Evolutionary conservation across 768 basidiomycete species (phyloP).

Genomic region (Lactarius quietus): DNA sequence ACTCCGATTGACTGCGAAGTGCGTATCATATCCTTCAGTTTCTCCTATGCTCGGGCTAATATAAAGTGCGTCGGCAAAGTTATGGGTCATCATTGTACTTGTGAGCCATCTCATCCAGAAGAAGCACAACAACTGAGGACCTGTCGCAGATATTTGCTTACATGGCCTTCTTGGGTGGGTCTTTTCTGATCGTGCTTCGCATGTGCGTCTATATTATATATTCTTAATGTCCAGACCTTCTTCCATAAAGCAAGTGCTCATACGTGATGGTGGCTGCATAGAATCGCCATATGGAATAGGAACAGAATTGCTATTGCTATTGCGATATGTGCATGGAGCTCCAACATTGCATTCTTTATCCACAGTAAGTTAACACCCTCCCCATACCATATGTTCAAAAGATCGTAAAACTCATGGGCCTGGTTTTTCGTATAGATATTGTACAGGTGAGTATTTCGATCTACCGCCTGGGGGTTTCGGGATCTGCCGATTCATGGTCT

Average conservation of each 20-base stretch:
- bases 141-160: background rate
- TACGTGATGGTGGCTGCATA: background rate
- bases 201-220: background rate
- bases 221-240: background rate
- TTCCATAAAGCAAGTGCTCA: background rate
- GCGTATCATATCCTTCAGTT: background rate
- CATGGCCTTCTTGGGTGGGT: background rate
- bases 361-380: background rate
- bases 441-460: background rate
- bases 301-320: background rate
- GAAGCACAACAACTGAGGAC: background rate
- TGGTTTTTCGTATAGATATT: background rate
- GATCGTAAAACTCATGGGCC: background rate
- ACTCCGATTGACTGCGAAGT: conserved; percentile 14
- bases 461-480: background rate
- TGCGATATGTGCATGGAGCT: background rate
- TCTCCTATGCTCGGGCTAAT: background rate
- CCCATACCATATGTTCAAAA: too few relatives aligned
- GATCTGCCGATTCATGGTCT: too few relatives aligned
- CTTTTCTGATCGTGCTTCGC: conserved; percentile 12
- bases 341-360: conserved; percentile 4
- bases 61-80: background rate
- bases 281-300: conserved; percentile 11
- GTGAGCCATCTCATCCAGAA: background rate
- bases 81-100: background rate